Evolutionary conservation across 2,329 filamentous ascomycete species (phyloP).

Genomic region (Cytospora leucostoma): DNA sequence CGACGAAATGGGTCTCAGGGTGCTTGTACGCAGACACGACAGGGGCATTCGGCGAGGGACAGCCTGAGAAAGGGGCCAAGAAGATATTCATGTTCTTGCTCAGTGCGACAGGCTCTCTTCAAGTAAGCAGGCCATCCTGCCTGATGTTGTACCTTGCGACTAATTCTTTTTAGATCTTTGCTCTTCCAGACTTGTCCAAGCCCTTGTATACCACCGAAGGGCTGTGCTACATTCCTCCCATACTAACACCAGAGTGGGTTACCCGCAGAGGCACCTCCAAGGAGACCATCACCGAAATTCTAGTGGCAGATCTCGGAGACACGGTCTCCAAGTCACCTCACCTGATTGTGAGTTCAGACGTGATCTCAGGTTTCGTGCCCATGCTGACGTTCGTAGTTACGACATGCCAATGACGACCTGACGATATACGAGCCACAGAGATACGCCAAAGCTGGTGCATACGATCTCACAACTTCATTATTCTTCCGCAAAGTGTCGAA

Average conservation of each 20-base stretch:
- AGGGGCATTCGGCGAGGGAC: constrained; percentile 53
- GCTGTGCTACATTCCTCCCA: constrained; percentile 74
- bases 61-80: constrained; percentile 43
- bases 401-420: constrained; percentile 78
- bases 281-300: constrained; percentile 74
- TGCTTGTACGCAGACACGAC: constrained; percentile 75
- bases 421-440: constrained; percentile 83
- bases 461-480: constrained; percentile 58
- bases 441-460: constrained; percentile 40
- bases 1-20: constrained; percentile 77
- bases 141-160: neutral
- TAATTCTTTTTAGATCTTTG: constrained; percentile 63
- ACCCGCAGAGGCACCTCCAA: constrained; percentile 70
- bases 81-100: constrained; percentile 76
- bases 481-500: constrained; percentile 78
- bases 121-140: constrained; percentile 54
- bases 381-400: constrained; percentile 53
- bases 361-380: constrained; percentile 11
- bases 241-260: constrained; percentile 71
- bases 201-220: constrained; percentile 75
- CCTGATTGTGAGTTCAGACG: constrained; percentile 68
- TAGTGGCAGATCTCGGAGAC: constrained; percentile 85
- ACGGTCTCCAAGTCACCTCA: constrained; percentile 69
- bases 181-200: constrained; percentile 70
- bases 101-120: constrained; percentile 70